These are phyloP conservation scores for Rosa hybrid DNA, from an alignment of 331 rosid genomes.

Conservation along the genomic window DNA sequence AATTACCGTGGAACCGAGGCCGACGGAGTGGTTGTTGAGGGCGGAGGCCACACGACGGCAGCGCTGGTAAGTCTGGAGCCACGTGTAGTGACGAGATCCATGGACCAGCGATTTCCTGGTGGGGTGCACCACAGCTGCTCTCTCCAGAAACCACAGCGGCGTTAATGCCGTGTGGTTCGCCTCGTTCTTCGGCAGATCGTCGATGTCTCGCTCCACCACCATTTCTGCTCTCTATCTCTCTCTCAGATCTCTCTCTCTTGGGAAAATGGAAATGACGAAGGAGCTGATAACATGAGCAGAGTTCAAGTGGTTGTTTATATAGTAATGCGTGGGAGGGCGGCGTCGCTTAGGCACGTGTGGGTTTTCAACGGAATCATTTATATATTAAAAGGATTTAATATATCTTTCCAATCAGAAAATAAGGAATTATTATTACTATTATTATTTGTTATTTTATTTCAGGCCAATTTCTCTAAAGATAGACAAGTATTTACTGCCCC, in stretches of 20 bases:
- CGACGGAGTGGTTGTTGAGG: conserved; percentile 59
- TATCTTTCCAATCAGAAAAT: too few species aligned
- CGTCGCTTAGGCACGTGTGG: not conserved
- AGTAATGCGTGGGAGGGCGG: not conserved
- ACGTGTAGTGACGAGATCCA: conserved; percentile 77
- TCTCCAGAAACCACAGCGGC: conserved; percentile 82
- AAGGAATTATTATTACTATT: too few species aligned
- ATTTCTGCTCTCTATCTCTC: conserved; percentile 8
- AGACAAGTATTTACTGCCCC: not conserved
- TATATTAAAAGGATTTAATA: too few species aligned
- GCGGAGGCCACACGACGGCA: conserved; percentile 90
- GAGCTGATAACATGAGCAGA: not conserved
- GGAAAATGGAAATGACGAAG: not conserved
- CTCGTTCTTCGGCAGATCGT: conserved; percentile 74
- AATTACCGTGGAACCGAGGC: conserved; percentile 61
- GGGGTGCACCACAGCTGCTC: conserved; percentile 83
- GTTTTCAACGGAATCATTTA: too few species aligned
- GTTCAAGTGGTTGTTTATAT: not conserved
- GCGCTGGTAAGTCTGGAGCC: conserved; percentile 80
- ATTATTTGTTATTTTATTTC: too few species aligned
- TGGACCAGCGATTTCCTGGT: conserved; percentile 64
- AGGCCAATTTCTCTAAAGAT: too few species aligned
- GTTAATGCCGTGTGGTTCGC: conserved; percentile 86
- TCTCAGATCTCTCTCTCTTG: not conserved
- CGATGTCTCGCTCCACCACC: conserved; percentile 58